Evolutionary conservation across 495 filamentous ascomycete genomes (phyloP), one percentile per base, ranked within the genome.

Genomic region (Penicillium tannophilum): DNA sequence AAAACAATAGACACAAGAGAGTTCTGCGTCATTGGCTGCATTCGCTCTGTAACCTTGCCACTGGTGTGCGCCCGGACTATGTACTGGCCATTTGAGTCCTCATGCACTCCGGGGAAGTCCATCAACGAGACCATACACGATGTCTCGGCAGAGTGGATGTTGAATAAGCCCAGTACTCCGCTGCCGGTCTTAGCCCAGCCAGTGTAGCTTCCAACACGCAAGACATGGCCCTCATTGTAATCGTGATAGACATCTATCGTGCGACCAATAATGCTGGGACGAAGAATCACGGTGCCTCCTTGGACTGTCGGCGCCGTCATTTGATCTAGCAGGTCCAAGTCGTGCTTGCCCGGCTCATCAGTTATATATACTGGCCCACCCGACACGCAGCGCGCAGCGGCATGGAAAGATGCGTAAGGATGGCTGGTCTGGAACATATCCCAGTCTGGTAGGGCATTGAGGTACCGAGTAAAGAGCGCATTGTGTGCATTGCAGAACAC

Each of bases 371-470:
- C 86, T 0, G 93, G 94, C 2, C 94, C 94, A 1, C 94, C 94
- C 51, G 87, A 90, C 10, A 98, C 83, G 71, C 91, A 96, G 16
- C 94, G 82, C 11, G 91, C 92, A 11, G 94, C 92, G 30, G 90
- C 94, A 53, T 98, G 94, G 72, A 93, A 94, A 0, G 80, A 81
- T 1, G 87, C 87, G 63, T 89, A 94, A 2, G 82, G 76, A 65
- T 93, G 90, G 26, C 77, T 77, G 1, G 94, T 96, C 68, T 98
- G 94, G 72, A 98, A 98, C 94, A 98, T 98, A 72, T 98, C 94
- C 94, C 94, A 98, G 72, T 98, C 94, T 0, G 92, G 92, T 14
- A 91, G 62, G n/a, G 83, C 82, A 56, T 90, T 90, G 8, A 91
- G 70, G 59, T 87, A 82, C 11, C 84, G 79, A 12, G 92, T 93